These are phyloP conservation scores for Nothopassalora personata DNA, from an alignment of 2,329 filamentous ascomycete species.

Conservation along the genomic window DNA sequence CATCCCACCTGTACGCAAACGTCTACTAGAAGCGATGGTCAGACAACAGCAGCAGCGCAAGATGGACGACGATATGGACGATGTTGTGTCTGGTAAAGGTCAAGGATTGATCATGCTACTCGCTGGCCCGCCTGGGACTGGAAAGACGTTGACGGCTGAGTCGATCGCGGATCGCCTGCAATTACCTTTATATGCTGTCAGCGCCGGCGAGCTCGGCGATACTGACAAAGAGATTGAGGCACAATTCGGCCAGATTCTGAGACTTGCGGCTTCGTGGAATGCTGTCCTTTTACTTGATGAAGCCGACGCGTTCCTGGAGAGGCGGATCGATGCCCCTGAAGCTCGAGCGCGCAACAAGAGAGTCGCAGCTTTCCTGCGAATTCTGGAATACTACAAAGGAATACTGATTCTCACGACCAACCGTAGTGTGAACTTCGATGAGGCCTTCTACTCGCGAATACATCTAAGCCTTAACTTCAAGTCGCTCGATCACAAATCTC, in stretches of 20 bases:
- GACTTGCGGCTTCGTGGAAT: slow-evolving; percentile 21
- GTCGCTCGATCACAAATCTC: slow-evolving; percentile 8
- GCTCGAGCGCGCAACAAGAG: slow-evolving; percentile 22
- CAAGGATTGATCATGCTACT: slow-evolving; percentile 23
- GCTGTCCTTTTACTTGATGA: slow-evolving; percentile 37
- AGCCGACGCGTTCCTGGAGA: slow-evolving; percentile 35
- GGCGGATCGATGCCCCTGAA: slow-evolving; percentile 6
- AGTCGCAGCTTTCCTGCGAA: slow-evolving; percentile 9
- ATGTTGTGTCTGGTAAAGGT: slow-evolving; percentile 21
- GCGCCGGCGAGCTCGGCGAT: slow-evolving; percentile 14
- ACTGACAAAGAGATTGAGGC: slow-evolving; percentile 19
- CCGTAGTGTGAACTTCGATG: slow-evolving; percentile 34
- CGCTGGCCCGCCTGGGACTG: slow-evolving; percentile 25
- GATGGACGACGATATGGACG: slow-evolving; percentile 9
- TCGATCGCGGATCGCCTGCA: slow-evolving; percentile 14
- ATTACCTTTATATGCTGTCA: slow-evolving; percentile 9
- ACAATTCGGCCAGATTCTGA: slow-evolving; percentile 14
- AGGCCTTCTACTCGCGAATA: slow-evolving; percentile 33
- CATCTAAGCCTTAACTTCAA: slow-evolving; percentile 27
- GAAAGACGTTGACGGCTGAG: slow-evolving; percentile 24
- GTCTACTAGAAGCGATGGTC: slow-evolving; percentile 15
- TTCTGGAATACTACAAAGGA: slow-evolving; percentile 36
- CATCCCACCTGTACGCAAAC: slow-evolving; percentile 16
- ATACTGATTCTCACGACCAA: slow-evolving; percentile 40
- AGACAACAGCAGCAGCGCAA: slow-evolving; percentile 14